phyloP scores from a whole-genome alignment of 805 yeast genomes.

The Candida manassasensis region DNA sequence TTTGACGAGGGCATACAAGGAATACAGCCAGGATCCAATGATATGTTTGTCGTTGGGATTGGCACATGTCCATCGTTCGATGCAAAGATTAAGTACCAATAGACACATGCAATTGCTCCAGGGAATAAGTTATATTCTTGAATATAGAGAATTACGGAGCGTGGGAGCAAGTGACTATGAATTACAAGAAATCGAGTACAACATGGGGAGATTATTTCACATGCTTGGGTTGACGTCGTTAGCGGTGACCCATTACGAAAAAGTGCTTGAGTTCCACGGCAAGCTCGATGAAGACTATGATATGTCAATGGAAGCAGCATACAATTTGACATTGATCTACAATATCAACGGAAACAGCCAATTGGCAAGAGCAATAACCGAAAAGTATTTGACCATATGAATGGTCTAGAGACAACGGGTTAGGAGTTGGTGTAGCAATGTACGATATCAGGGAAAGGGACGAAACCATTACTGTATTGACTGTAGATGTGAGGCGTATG shows the following conservation, averaged over 20 bases:
- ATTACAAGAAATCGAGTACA: slow-evolving; percentile 74
- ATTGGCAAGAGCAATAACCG: slow-evolving; percentile 61
- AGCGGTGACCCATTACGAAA: slow-evolving; percentile 71
- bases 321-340: slow-evolving; percentile 74
- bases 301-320: slow-evolving; percentile 76
- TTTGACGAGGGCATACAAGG: slow-evolving; percentile 62
- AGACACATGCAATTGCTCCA: slow-evolving; percentile 86
- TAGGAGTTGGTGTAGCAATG: too few species aligned
- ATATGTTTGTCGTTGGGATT: slow-evolving; percentile 70
- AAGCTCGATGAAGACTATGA: slow-evolving; percentile 48
- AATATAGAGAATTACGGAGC: slow-evolving; percentile 56
- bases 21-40: slow-evolving; percentile 72
- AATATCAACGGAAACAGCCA: slow-evolving; percentile 66
- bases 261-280: slow-evolving; percentile 48
- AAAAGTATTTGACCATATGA: slow-evolving; percentile 54
- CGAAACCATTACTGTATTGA: too few species aligned
- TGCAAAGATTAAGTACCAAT: slow-evolving; percentile 83
- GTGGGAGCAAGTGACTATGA: slow-evolving; percentile 41
- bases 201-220: slow-evolving; percentile 82
- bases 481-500: too few species aligned
- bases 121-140: slow-evolving; percentile 73
- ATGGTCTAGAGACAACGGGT: too few species aligned
- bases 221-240: slow-evolving; percentile 69
- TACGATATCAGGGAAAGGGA: too few species aligned
- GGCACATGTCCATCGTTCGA: slow-evolving; percentile 81